Percentiles rank a stretch among this genome's conserved stretches.
phyloP scores from a whole-genome alignment of 768 basidiomycete species.

The Amanita polypyramis region DNA sequence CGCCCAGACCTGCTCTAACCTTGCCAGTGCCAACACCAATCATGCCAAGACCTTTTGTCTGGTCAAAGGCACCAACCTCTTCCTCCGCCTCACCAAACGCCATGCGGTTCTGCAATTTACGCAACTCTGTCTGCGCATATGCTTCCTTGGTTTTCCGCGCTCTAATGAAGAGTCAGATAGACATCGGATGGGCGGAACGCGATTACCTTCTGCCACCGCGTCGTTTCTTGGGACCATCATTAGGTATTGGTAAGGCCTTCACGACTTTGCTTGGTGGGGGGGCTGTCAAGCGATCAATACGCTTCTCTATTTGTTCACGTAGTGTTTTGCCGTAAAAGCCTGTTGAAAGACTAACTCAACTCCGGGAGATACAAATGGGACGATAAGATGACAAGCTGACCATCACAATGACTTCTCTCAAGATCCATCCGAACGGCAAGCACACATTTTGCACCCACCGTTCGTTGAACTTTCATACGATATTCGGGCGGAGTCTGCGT shows the following conservation, averaged over 20 bases:
- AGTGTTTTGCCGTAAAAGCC: conserved; percentile 74
- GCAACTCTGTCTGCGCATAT: conserved; percentile 91
- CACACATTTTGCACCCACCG: conserved; percentile 85
- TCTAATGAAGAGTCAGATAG: conserved; percentile 26
- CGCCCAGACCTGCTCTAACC: conserved; percentile 79
- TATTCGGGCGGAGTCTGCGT: conserved; percentile 82
- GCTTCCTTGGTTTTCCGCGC: conserved; percentile 98
- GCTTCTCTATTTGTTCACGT: conserved; percentile 85
- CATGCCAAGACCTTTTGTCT: conserved; percentile 98
- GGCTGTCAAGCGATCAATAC: conserved; percentile 83
- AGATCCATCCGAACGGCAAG: conserved; percentile 91
- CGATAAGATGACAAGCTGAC: conserved; percentile 27
- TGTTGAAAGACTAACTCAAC: conserved; percentile 15
- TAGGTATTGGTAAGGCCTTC: conserved; percentile 90
- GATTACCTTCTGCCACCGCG: conserved; percentile 85
- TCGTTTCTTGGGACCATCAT: conserved; percentile 92
- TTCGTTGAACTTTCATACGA: conserved; percentile 85
- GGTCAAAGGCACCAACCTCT: conserved; percentile 93
- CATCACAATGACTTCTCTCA: conserved; percentile 74
- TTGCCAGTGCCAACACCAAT: conserved; percentile 82
- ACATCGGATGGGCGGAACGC: neutral
- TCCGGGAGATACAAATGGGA: neutral
- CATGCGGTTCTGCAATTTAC: conserved; percentile 96
- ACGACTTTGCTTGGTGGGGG: conserved; percentile 90
- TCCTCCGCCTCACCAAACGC: conserved; percentile 91